Percentiles rank a stretch among this genome's conserved stretches.
Conservation (phyloP, 1,284 basidiomycete genomes). For the Apiotrichum gamsii region DNA sequence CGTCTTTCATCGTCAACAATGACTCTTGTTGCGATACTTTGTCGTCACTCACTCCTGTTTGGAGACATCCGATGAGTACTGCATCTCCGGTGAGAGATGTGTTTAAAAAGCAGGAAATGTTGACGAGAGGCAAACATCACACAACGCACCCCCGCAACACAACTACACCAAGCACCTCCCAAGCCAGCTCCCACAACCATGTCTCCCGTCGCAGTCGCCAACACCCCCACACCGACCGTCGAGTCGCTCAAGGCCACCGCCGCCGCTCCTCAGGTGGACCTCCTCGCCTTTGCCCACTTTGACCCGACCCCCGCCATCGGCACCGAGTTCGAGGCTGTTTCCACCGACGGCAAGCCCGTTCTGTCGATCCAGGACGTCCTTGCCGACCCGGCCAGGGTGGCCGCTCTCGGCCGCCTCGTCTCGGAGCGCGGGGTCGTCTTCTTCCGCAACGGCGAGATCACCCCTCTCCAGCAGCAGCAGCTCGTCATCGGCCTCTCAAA, state of each 20-base stretch:
- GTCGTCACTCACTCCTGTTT: too few relatives aligned
- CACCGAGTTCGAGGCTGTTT: slow-evolving; percentile 39
- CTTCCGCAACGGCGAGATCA: slow-evolving; percentile 55
- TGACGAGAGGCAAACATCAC: too few relatives aligned
- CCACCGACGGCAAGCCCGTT: slow-evolving; percentile 20
- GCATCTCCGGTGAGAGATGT: too few relatives aligned
- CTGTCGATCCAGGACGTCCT: slow-evolving; percentile 25
- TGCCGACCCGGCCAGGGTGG: slow-evolving; percentile 17
- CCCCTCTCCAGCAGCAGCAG: slow-evolving; percentile 48
- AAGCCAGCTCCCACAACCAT: background rate
- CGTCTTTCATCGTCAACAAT: too few relatives aligned
- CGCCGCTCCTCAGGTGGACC: slow-evolving; percentile 1
- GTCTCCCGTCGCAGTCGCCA: slow-evolving; percentile 10
- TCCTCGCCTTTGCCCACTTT: slow-evolving; percentile 26
- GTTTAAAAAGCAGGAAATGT: too few relatives aligned
- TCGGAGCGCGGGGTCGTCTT: slow-evolving; percentile 65
- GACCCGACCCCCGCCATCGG: slow-evolving; percentile 34
- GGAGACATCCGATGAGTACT: too few relatives aligned
- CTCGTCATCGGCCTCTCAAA: slow-evolving; percentile 54
- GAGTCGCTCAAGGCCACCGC: background rate
- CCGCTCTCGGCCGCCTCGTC: slow-evolving; percentile 40
- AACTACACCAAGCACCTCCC: background rate
- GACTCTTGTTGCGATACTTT: too few relatives aligned
- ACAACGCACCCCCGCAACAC: too few relatives aligned
- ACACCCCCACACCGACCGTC: background rate